Evolutionary conservation across 2,329 filamentous ascomycete species (phyloP).

Genomic region (Trichoderma harzianum): DNA sequence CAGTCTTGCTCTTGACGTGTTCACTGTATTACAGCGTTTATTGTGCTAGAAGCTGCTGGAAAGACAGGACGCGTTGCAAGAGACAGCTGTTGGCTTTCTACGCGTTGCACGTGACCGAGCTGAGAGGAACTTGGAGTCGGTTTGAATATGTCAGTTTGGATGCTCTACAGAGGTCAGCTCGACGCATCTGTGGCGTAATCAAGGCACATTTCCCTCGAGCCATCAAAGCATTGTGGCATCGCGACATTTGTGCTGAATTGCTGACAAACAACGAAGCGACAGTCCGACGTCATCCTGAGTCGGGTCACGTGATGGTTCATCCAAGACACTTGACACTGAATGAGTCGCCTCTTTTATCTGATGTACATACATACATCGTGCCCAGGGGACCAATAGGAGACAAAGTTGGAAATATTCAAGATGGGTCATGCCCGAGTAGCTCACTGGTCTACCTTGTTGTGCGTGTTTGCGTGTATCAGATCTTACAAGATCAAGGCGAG

Average conservation of each 20-base stretch:
- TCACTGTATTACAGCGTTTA: background rate
- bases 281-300: background rate
- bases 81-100: background rate
- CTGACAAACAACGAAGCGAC: background rate
- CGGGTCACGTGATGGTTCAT: background rate
- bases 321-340: background rate
- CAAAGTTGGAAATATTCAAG: background rate
- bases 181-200: background rate
- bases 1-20: background rate
- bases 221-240: background rate
- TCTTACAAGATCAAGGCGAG: background rate
- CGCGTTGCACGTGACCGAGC: background rate
- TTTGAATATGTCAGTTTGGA: background rate
- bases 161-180: background rate
- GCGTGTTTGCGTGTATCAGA: background rate
- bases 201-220: slow-evolving; percentile 1
- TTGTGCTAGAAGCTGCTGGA: background rate
- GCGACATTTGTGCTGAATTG: slow-evolving; percentile 1
- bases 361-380: background rate
- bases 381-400: too few relatives aligned
- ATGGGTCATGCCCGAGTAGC: background rate
- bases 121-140: background rate
- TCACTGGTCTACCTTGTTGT: background rate
- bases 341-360: background rate
- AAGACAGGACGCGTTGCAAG: background rate